Conservation (phyloP, 163 green algal genomes). For the Chloromonas sp. region DNA sequence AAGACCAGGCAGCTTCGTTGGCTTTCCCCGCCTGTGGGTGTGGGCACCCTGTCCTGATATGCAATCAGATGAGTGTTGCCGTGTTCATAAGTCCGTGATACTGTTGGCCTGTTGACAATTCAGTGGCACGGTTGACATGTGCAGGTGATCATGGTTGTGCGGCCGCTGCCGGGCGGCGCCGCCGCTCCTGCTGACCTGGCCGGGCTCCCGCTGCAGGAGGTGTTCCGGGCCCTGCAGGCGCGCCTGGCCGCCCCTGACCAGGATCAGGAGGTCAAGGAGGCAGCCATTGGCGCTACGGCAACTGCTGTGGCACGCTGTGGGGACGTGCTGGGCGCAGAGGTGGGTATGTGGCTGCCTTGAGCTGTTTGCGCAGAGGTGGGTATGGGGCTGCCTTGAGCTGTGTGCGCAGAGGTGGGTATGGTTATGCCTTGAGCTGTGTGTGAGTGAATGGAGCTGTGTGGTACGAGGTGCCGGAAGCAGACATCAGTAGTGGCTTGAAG, state of each 20-base stretch:
- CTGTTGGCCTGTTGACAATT: too few relatives aligned
- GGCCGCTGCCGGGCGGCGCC: too few relatives aligned
- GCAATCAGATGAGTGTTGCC: too few relatives aligned
- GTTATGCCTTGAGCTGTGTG: background rate
- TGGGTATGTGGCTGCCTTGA: slow-evolving; percentile 4
- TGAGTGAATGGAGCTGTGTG: too few relatives aligned
- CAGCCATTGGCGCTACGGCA: slow-evolving; percentile 68
- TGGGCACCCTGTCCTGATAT: too few relatives aligned
- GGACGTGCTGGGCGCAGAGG: slow-evolving; percentile 49
- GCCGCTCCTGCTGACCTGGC: background rate
- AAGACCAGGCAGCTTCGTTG: too few relatives aligned
- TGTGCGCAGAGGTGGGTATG: slow-evolving; percentile 24
- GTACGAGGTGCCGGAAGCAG: too few relatives aligned
- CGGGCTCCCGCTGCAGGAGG: background rate
- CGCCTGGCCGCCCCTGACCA: slow-evolving; percentile 47
- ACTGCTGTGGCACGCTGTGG: slow-evolving; percentile 56
- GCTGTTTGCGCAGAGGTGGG: slow-evolving; percentile 25
- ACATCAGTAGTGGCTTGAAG: too few relatives aligned
- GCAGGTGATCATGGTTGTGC: background rate
- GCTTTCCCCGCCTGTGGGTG: too few relatives aligned
- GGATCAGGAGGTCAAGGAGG: slow-evolving; percentile 92
- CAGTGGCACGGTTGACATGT: too few relatives aligned
- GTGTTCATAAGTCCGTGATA: too few relatives aligned
- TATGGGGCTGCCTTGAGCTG: too few relatives aligned
- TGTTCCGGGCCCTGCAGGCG: background rate